Evolutionary conservation across 1,284 basidiomycete genomes (phyloP).

Genomic region (Pseudozyma thailandica): DNA sequence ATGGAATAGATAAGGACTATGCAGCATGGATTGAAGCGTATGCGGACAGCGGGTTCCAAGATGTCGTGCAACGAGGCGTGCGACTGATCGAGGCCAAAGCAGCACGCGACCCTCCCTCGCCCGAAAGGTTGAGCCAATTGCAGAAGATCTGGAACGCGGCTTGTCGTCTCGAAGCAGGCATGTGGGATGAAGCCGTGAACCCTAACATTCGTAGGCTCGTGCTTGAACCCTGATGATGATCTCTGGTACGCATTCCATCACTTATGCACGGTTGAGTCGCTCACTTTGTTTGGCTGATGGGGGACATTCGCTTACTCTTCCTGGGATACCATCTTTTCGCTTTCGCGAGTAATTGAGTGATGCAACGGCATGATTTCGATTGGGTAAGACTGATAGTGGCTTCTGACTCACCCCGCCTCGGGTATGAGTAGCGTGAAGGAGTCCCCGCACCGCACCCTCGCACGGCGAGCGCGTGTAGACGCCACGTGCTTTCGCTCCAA

Average conservation of each 20-base stretch:
- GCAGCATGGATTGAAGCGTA: constrained; percentile 84
- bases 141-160: constrained; percentile 79
- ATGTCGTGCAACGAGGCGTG: constrained; percentile 77
- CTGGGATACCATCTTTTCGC: no score
- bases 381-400: neutral
- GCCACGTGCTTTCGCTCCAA: neutral
- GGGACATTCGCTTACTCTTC: no score
- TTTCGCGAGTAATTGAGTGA: neutral
- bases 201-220: constrained; percentile 17
- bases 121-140: constrained; percentile 76
- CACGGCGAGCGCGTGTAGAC: neutral
- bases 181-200: constrained; percentile 85
- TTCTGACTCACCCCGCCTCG: neutral
- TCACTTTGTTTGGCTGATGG: no score
- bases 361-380: neutral
- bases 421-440: neutral
- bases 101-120: constrained; percentile 76
- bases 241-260: neutral
- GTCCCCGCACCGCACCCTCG: no score
- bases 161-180: constrained; percentile 81
- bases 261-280: no score
- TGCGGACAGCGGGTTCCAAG: constrained; percentile 77
- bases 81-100: constrained; percentile 70
- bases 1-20: constrained; percentile 24
- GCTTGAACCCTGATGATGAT: constrained; percentile 23